Evolutionary conservation across 2,329 filamentous ascomycete species (phyloP).

Genomic region (Aspergillus piperis): DNA sequence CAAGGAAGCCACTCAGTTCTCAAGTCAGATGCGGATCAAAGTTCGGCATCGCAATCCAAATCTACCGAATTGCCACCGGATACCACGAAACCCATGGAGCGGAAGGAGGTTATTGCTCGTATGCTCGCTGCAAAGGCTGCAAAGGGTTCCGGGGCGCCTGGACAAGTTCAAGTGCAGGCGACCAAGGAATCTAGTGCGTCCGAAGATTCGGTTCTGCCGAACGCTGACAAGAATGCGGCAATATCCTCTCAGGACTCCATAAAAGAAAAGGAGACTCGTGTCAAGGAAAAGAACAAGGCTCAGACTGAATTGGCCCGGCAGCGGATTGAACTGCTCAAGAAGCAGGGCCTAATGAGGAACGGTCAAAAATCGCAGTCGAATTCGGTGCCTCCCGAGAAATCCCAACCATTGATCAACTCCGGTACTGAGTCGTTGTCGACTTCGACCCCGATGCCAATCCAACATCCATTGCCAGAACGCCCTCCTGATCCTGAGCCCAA

Average conservation of each 20-base stretch:
- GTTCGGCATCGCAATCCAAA: not conserved
- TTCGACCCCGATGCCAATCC: conserved; percentile 20
- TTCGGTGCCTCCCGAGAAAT: conserved; percentile 8
- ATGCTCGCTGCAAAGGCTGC: conserved; percentile 72
- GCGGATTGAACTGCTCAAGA: conserved; percentile 74
- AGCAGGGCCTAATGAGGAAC: conserved; percentile 46
- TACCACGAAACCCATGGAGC: conserved; percentile 56
- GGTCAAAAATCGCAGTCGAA: conserved; percentile 32
- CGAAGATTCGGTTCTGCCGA: conserved; percentile 6
- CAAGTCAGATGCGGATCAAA: not conserved
- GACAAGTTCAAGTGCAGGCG: conserved; percentile 14
- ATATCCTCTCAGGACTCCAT: conserved; percentile 13
- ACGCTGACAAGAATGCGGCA: conserved; percentile 9
- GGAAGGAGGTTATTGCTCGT: conserved; percentile 75
- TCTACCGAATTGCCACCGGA: conserved; percentile 8
- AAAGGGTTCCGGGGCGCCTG: conserved; percentile 42
- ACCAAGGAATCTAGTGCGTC: conserved; percentile 16
- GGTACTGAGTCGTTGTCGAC: conserved; percentile 8
- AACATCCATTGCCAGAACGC: conserved; percentile 42
- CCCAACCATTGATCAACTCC: conserved; percentile 1
- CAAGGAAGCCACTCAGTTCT: not conserved
- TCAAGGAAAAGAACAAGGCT: conserved; percentile 56
- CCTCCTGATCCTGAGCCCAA: conserved; percentile 34
- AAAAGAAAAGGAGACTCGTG: conserved; percentile 30
- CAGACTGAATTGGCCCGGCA: conserved; percentile 76